Conservation (phyloP, 345 rosid species). For the Gossypium mustelinum region DNA sequence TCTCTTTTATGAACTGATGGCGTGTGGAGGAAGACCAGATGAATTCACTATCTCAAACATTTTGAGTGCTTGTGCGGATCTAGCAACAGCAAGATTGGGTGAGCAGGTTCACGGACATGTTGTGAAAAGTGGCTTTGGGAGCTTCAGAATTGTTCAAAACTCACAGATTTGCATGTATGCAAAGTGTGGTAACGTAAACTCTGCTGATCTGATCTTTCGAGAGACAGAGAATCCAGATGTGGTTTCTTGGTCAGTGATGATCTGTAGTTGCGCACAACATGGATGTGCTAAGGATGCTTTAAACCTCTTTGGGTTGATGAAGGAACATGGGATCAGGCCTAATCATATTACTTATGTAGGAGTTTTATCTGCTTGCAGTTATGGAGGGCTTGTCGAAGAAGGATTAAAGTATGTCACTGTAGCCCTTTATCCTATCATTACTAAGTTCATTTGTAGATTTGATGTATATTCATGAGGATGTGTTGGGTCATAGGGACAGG, state of each 20-base stretch:
- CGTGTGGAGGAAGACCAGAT: conserved; percentile 37
- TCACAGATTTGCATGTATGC: conserved; percentile 48
- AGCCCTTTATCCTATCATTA: not conserved
- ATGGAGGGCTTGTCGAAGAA: conserved; percentile 47
- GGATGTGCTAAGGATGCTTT: conserved; percentile 41
- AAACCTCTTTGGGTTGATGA: conserved; percentile 37
- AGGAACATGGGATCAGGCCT: conserved; percentile 24
- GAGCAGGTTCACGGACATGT: conserved; percentile 46
- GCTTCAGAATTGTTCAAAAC: conserved; percentile 40
- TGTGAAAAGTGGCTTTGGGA: conserved; percentile 39
- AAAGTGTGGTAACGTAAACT: conserved; percentile 41
- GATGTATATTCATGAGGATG: conserved; percentile 1
- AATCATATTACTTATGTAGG: conserved; percentile 41
- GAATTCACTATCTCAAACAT: conserved; percentile 46
- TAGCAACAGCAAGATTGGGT: conserved; percentile 39
- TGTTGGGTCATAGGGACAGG: not conserved
- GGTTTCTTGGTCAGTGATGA: conserved; percentile 52
- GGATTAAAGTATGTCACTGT: conserved; percentile 25
- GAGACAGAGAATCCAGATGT: conserved; percentile 39
- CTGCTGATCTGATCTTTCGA: conserved; percentile 27
- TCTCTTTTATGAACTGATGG: conserved; percentile 39
- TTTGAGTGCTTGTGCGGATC: conserved; percentile 52
- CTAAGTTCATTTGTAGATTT: not conserved
- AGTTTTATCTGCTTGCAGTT: conserved; percentile 47
- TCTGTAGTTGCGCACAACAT: conserved; percentile 46